Conservation (phyloP, 495 filamentous ascomycete genomes). For the Beverwykella pulmonaria region DNA sequence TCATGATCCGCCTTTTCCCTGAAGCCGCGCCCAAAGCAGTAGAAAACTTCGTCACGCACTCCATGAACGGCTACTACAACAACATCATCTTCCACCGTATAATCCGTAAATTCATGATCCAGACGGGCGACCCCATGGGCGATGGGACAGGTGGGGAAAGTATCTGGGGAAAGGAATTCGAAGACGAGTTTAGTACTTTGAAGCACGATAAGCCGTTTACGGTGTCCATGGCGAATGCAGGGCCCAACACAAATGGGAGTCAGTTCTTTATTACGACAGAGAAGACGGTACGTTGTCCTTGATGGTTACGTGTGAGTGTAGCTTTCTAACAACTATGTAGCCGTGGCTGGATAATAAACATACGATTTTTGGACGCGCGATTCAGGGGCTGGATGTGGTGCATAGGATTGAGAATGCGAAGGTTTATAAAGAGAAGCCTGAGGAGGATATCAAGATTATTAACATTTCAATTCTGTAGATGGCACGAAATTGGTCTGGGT, state of each 20-base stretch:
- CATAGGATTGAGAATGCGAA: constrained; percentile 92
- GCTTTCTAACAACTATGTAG: constrained; percentile 41
- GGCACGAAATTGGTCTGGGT: not conserved
- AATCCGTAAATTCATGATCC: constrained; percentile 98
- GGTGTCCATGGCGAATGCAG: constrained; percentile 95
- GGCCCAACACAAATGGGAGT: constrained; percentile 69
- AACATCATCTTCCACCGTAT: constrained; percentile 96
- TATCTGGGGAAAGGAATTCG: constrained; percentile 96
- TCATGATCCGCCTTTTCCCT: constrained; percentile 91
- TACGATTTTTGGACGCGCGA: constrained; percentile 89
- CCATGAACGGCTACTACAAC: constrained; percentile 90
- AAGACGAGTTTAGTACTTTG: constrained; percentile 88
- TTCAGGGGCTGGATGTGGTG: constrained; percentile 90
- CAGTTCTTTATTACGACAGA: constrained; percentile 99
- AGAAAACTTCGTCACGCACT: constrained; percentile 97
- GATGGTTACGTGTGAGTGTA: not conserved
- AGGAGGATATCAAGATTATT: constrained; percentile 96
- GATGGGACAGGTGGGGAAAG: constrained; percentile 95
- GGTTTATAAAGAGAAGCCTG: constrained; percentile 94
- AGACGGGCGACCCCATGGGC: constrained; percentile 87
- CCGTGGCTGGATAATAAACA: constrained; percentile 97
- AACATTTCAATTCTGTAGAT: constrained; percentile 67
- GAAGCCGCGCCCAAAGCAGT: constrained; percentile 91
- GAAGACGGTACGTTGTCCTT: constrained; percentile 64
- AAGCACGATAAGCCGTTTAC: constrained; percentile 97